phyloP scores from a whole-genome alignment of 2,329 filamentous ascomycete species.

The Fusarium euwallaceae region DNA sequence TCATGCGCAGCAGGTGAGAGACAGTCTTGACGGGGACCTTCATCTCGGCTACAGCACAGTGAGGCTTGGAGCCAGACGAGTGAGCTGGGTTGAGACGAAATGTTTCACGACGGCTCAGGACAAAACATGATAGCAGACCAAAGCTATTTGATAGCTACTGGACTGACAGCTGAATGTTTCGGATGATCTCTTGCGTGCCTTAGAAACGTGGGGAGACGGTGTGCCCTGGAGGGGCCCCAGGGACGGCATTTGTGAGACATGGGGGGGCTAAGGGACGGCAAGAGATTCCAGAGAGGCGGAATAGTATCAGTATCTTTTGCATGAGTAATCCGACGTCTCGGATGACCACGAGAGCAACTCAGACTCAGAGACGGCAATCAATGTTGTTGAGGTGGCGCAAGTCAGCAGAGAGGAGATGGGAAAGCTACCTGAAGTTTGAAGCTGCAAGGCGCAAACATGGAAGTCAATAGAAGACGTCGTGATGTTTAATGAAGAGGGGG shows the following conservation, averaged over 20 bases:
- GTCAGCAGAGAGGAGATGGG: not conserved
- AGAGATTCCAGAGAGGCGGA: slow-evolving; percentile 30
- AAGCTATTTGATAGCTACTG: slow-evolving; percentile 13
- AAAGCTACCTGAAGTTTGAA: not conserved
- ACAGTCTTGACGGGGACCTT: not conserved
- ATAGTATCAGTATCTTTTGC: not conserved
- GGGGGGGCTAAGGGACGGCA: slow-evolving; percentile 12
- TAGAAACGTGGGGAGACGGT: slow-evolving; percentile 21
- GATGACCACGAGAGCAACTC: not conserved
- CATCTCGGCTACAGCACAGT: slow-evolving; percentile 11
- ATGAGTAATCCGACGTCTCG: slow-evolving; percentile 6
- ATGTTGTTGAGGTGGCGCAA: not conserved
- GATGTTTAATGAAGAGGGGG: not conserved
- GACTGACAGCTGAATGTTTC: slow-evolving; percentile 24
- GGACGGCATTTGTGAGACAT: slow-evolving; percentile 24
- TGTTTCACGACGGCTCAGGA: slow-evolving; percentile 8
- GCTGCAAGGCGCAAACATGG: not conserved
- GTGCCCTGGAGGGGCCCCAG: slow-evolving; percentile 1
- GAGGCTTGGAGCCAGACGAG: not conserved
- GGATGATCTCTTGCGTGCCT: slow-evolving; percentile 27
- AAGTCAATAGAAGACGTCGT: not conserved
- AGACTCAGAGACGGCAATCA: not conserved
- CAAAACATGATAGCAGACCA: not conserved
- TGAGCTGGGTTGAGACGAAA: not conserved
- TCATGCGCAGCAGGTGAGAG: slow-evolving; percentile 2